These are phyloP conservation scores for Ampelomyces quisqualis DNA, from an alignment of 2,329 filamentous ascomycete species.

Conservation along the genomic window DNA sequence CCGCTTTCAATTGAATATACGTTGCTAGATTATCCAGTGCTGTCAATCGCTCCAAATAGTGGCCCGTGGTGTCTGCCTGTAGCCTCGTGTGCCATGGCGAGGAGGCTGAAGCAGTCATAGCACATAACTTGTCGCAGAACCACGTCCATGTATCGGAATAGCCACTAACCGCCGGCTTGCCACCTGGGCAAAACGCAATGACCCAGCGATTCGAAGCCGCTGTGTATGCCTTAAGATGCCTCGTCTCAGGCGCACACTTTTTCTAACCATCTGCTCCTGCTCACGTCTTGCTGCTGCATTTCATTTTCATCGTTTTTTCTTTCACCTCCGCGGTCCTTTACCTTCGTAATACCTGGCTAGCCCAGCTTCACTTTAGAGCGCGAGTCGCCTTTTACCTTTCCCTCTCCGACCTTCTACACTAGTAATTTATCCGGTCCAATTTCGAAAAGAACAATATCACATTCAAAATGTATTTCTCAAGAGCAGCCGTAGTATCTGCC, in stretches of 20 bases:
- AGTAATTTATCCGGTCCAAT: slow-evolving; percentile 29
- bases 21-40: slow-evolving; percentile 1
- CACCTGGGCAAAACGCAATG: slow-evolving; percentile 28
- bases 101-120: slow-evolving; percentile 42
- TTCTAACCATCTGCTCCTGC: slow-evolving; percentile 31
- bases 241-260: slow-evolving; percentile 37
- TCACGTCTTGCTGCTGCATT: slow-evolving; percentile 32
- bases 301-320: slow-evolving; percentile 34
- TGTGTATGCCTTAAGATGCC: slow-evolving; percentile 45
- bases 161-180: slow-evolving; percentile 29
- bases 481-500: slow-evolving; percentile 32
- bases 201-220: slow-evolving; percentile 20
- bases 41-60: neutral
- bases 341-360: slow-evolving; percentile 43
- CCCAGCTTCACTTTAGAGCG: slow-evolving; percentile 40
- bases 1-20: slow-evolving; percentile 10
- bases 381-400: slow-evolving; percentile 40
- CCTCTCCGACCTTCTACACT: slow-evolving; percentile 24
- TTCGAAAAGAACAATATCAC: slow-evolving; percentile 20
- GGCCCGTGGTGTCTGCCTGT: slow-evolving; percentile 2
- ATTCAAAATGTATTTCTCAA: slow-evolving; percentile 40
- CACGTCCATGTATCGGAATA: slow-evolving; percentile 36
- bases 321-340: slow-evolving; percentile 26
- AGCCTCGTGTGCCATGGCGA: slow-evolving; percentile 24
- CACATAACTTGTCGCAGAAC: slow-evolving; percentile 41